Conservation (phyloP, 106 monocot genomes). For the Apostasia shenzhenica region DNA sequence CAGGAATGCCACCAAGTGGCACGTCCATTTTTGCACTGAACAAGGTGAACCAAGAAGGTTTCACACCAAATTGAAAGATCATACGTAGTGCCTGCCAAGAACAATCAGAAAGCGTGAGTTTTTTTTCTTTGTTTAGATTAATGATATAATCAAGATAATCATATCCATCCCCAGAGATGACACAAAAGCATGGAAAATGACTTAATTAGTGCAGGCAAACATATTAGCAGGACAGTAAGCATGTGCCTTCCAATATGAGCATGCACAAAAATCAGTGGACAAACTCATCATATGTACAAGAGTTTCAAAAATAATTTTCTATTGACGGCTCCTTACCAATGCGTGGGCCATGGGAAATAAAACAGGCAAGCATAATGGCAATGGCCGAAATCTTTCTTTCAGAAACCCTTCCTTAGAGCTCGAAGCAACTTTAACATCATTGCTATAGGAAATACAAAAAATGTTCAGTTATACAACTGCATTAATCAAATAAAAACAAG, state of each 20-base stretch:
- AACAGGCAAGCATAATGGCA: constrained; percentile 75
- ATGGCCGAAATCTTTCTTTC: constrained; percentile 84
- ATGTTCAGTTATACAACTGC: not conserved
- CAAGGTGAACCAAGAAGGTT: constrained; percentile 76
- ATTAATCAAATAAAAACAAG: too few species aligned
- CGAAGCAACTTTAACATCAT: constrained; percentile 40
- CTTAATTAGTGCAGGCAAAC: too few species aligned
- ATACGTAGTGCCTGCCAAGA: constrained; percentile 71
- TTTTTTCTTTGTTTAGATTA: too few species aligned
- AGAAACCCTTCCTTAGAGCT: constrained; percentile 19
- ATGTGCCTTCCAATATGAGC: too few species aligned
- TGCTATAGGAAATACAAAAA: constrained; percentile 26
- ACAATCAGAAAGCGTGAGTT: not conserved
- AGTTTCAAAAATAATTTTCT: too few species aligned
- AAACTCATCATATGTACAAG: too few species aligned
- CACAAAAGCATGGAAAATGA: too few species aligned
- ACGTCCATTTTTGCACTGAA: constrained; percentile 17
- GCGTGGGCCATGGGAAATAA: constrained; percentile 80
- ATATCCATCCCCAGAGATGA: too few species aligned
- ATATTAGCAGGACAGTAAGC: too few species aligned
- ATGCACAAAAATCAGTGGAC: too few species aligned
- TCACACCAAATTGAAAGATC: constrained; percentile 92
- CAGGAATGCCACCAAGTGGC: constrained; percentile 25
- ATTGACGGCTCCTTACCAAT: constrained; percentile 37
- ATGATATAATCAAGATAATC: too few species aligned